phyloP scores from a whole-genome alignment of 495 filamentous ascomycete species.

The Haplographium delicatum region DNA sequence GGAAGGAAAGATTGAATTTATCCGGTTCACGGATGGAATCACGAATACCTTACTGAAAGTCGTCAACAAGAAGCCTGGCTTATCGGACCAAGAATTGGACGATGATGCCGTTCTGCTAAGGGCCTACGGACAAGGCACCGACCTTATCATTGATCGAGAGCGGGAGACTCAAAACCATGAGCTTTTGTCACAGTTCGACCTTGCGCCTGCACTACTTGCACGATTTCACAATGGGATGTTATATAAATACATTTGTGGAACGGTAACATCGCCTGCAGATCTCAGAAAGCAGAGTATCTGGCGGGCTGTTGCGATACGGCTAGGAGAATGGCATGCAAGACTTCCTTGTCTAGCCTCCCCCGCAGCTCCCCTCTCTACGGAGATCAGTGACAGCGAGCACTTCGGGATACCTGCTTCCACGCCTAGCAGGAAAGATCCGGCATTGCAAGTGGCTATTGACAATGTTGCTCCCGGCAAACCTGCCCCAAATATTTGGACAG shows the following conservation, averaged over 20 bases:
- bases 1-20: slow-evolving; percentile 76
- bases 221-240: slow-evolving; percentile 95
- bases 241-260: slow-evolving; percentile 83
- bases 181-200: slow-evolving; percentile 67
- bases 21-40: slow-evolving; percentile 94
- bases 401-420: slow-evolving; percentile 21
- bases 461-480: slow-evolving; percentile 56
- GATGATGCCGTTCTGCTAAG: slow-evolving; percentile 83
- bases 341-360: slow-evolving; percentile 53
- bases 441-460: slow-evolving; percentile 39
- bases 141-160: slow-evolving; percentile 93
- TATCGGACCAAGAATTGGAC: slow-evolving; percentile 73
- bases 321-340: slow-evolving; percentile 90
- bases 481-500: slow-evolving; percentile 82
- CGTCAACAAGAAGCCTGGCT: slow-evolving; percentile 71
- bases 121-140: slow-evolving; percentile 91
- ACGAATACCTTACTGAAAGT: slow-evolving; percentile 94
- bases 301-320: slow-evolving; percentile 71
- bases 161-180: slow-evolving; percentile 64
- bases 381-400: slow-evolving; percentile 30
- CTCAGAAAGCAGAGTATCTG: slow-evolving; percentile 66
- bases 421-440: slow-evolving; percentile 31
- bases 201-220: slow-evolving; percentile 83
- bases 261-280: slow-evolving; percentile 72
- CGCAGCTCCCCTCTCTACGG: slow-evolving; percentile 21